Base-by-base conservation (phyloP, 352 stramenopile species). In the Globisporangium lucens region DNA sequence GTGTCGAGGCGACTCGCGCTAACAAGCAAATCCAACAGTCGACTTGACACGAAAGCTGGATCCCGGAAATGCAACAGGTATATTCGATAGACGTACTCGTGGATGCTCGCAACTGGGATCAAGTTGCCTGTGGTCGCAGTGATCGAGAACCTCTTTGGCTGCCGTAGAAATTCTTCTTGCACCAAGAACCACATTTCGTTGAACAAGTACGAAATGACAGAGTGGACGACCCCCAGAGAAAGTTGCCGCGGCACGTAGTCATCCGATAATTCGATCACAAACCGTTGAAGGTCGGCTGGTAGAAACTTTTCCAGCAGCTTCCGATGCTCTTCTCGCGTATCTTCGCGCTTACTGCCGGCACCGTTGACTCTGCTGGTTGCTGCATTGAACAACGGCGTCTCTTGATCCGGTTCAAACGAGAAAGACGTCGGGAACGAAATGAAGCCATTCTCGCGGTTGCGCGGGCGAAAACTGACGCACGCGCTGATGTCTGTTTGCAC, bases 11-110 rank as follows among this genome's bases (percentile, higher is more conserved):
- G 77, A 63, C 72, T 76, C 9, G 63, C 61, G 35, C 77, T 89
- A 3, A 82, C 65, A 7, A 89, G 66, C 4, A 89, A 33, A 52
- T 89, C 80, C 12, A 89, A 49, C 3, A 89, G 58, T 0, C 80
- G 71, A 53, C 69, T 70, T 10, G 71, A 77, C 12, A 75, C 80
- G 22, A 85, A 83, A 4, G 56, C 61, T 5, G 76, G 70, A 5
- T 77, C 61, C 20, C 74, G 76, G 49, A 86, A 89, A 27, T 83
- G 80, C 30, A 74, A 53, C 57, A 89, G 51, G 64, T 78, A 85
- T 60, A 89, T 75, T 15, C 80, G 80, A 29, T 85, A 83, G 43
- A 89, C 38, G 53, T 77, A 80, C 53, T 79, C 72, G 58, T 84
- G 74, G 22, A 79, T 66, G n/a, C 62, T 61, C 20, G 59, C 60